phyloP scores from a whole-genome alignment of 2,329 filamentous ascomycete genomes.

The Ceratocystis cubensis region DNA sequence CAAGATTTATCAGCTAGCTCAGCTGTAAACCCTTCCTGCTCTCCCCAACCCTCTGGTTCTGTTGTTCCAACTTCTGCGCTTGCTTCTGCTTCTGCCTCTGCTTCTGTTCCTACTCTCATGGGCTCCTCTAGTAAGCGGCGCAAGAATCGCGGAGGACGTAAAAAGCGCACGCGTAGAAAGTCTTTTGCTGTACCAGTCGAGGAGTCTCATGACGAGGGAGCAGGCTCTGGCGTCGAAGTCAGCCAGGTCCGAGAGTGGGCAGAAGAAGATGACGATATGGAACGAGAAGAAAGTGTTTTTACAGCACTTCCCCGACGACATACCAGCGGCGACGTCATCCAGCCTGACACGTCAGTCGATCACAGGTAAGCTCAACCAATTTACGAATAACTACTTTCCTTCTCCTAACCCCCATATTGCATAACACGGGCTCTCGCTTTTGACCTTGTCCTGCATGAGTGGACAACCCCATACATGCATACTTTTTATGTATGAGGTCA shows the following conservation, averaged over 20 bases:
- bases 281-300: constrained; percentile 19
- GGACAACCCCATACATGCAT: not conserved
- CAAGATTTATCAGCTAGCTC: not conserved
- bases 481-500: not conserved
- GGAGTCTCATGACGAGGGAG: constrained; percentile 33
- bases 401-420: no score
- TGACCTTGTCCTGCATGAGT: not conserved
- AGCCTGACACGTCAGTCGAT: constrained; percentile 4
- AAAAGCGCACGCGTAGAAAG: constrained; percentile 61
- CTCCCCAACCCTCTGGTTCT: not conserved
- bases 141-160: constrained; percentile 64
- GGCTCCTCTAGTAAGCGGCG: constrained; percentile 40
- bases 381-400: no score
- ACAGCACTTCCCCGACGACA: constrained; percentile 19
- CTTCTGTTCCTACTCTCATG: constrained; percentile 15
- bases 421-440: not conserved
- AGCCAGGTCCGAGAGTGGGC: constrained; percentile 15
- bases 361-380: not conserved
- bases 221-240: constrained; percentile 22
- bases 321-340: constrained; percentile 2
- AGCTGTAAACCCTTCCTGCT: not conserved
- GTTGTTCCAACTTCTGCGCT: not conserved
- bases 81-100: constrained; percentile 5
- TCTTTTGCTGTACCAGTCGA: constrained; percentile 61
- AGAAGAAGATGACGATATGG: constrained; percentile 16